Evolutionary conservation across 2,329 filamentous ascomycete genomes (phyloP).

Genomic region (Pestalotiopsis sp.): DNA sequence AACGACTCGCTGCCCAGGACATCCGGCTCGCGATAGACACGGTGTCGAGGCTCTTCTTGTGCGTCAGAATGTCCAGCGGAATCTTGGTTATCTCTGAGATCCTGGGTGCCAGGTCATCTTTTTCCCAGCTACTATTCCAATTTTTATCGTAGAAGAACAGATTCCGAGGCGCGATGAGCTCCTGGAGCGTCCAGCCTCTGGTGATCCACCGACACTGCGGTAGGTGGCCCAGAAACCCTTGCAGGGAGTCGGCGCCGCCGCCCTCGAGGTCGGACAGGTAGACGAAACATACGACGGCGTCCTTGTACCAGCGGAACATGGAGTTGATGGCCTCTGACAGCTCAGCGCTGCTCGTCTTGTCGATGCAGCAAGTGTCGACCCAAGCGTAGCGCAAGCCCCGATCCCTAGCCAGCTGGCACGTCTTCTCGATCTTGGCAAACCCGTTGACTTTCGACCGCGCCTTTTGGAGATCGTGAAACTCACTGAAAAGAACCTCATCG

Average conservation of each 20-base stretch:
- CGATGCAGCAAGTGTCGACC: slow-evolving; percentile 29
- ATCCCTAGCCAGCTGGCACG: slow-evolving; percentile 15
- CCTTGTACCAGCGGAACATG: slow-evolving; percentile 22
- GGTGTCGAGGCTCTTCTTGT: not conserved
- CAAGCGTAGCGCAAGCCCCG: slow-evolving; percentile 20
- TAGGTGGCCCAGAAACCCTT: not conserved
- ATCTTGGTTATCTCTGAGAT: slow-evolving; percentile 19
- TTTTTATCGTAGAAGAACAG: slow-evolving; percentile 19
- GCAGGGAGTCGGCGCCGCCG: slow-evolving; percentile 24
- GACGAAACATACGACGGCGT: slow-evolving; percentile 21
- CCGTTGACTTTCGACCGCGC: too few species aligned
- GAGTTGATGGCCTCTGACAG: slow-evolving; percentile 25
- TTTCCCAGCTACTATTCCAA: slow-evolving; percentile 17
- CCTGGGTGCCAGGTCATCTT: slow-evolving; percentile 4
- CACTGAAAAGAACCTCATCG: slow-evolving; percentile 32
- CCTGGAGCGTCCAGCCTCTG: slow-evolving; percentile 25
- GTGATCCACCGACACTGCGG: slow-evolving; percentile 13
- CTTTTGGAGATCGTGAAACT: slow-evolving; percentile 15
- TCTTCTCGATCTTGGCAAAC: slow-evolving; percentile 21
- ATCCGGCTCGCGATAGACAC: slow-evolving; percentile 26
- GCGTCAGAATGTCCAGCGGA: slow-evolving; percentile 3
- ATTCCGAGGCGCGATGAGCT: slow-evolving; percentile 21
- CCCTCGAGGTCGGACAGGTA: slow-evolving; percentile 31
- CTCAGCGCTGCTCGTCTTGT: slow-evolving; percentile 23
- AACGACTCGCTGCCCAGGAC: slow-evolving; percentile 30